These are phyloP conservation scores for Gnomoniopsis sp. DNA, from an alignment of 2,329 filamentous ascomycete genomes.

Conservation along the genomic window DNA sequence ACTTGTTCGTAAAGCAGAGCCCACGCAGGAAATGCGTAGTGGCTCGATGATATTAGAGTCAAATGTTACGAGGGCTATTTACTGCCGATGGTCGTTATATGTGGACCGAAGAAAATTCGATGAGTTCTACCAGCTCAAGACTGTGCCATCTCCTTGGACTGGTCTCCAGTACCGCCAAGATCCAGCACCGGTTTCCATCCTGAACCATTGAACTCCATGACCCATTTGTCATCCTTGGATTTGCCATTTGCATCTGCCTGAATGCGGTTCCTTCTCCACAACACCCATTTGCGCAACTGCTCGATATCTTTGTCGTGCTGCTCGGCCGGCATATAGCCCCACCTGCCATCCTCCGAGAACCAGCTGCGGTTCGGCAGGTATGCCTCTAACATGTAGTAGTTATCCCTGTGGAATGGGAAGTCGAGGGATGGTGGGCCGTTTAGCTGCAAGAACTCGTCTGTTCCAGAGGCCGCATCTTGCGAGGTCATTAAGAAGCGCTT, in stretches of 20 bases:
- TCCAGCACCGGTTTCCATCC: not conserved
- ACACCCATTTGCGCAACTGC: conserved; percentile 25
- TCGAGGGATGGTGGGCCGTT: conserved; percentile 49
- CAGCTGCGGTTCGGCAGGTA: conserved; percentile 56
- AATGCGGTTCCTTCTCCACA: not conserved
- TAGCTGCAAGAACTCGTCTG: conserved; percentile 48
- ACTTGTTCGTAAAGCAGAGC: no score
- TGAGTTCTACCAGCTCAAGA: not conserved
- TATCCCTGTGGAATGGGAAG: conserved; percentile 52
- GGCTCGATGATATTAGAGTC: no score
- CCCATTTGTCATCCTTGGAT: not conserved
- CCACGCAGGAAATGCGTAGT: no score
- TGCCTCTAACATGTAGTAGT: conserved; percentile 56
- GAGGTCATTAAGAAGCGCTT: conserved; percentile 32
- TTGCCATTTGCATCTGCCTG: not conserved
- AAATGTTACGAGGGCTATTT: no score
- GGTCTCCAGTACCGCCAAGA: not conserved
- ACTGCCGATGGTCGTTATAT: no score
- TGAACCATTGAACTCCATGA: conserved; percentile 2
- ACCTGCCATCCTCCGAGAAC: conserved; percentile 40
- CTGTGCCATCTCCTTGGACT: not conserved
- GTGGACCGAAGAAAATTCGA: no score
- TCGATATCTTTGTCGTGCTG: conserved; percentile 37
- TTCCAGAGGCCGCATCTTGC: conserved; percentile 40
- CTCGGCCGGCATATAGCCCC: conserved; percentile 44